Conservation (phyloP, 345 rosid genomes). For the Angophora floribunda region DNA sequence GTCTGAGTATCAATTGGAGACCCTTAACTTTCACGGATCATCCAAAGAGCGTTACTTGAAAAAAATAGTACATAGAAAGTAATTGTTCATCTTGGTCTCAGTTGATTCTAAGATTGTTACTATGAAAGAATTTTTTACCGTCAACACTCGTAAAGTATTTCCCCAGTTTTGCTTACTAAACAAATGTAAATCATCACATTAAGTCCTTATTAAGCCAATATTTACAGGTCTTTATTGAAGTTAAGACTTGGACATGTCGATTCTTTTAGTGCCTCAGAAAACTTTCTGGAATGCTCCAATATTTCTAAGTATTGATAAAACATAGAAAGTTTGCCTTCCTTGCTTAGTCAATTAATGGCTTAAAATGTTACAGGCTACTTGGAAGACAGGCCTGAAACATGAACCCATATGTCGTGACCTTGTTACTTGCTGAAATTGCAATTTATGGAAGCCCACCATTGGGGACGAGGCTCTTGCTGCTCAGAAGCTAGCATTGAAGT, state of each 20-base stretch:
- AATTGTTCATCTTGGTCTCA: not conserved
- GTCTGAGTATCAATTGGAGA: not conserved
- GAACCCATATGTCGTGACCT: constrained; percentile 86
- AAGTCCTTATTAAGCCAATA: no score
- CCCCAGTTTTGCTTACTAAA: not conserved
- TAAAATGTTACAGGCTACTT: constrained; percentile 48
- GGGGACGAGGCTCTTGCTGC: constrained; percentile 95
- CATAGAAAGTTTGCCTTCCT: not conserved
- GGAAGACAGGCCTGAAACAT: constrained; percentile 88
- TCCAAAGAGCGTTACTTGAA: not conserved
- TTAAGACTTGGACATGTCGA: not conserved
- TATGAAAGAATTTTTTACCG: not conserved
- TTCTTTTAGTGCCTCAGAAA: not conserved
- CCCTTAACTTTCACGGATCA: not conserved
- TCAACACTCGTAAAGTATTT: not conserved
- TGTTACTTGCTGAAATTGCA: constrained; percentile 77
- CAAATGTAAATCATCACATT: no score
- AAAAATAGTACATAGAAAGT: no score
- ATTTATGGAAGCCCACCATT: constrained; percentile 78
- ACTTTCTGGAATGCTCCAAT: not conserved
- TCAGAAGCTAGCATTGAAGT: constrained; percentile 62
- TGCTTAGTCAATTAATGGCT: not conserved
- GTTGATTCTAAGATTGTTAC: not conserved
- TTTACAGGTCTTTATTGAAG: not conserved
- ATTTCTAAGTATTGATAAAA: not conserved